Base-by-base conservation (phyloP, 2,329 filamentous ascomycete species). In the Ustilaginoidea virens region DNA sequence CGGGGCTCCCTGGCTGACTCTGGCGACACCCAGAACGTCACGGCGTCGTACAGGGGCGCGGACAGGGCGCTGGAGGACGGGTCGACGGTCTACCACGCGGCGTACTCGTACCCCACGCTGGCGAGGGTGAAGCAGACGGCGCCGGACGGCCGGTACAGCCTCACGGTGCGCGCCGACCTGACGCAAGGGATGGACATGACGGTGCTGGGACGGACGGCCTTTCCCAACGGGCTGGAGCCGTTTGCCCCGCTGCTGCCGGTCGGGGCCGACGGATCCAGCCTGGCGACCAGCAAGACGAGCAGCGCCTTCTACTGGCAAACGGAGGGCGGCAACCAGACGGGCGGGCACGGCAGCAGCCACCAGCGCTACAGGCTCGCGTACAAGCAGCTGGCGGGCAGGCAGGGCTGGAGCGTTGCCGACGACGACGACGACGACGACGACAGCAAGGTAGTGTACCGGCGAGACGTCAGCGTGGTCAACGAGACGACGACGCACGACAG, bases 201-300 rank as follows among this genome's bases (percentile, higher is more conserved):
- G 12, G 43, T 60, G 2, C 32, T 38, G 1, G 62, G 62, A 7
- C 39, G 43, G 5, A 41, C 53, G 5, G 55, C 61, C 5, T 63
- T 79, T 28, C 67, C 74, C 1, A 69, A 62, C 0, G 71, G 70
- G 2, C 50, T 77, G 3, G 68, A 77, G 37, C 66, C 63, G 0
- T 75, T 76, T 37, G n/a, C 39, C 32, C 11, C 21, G 51, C 15
- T 33, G 48, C 4, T 26, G 53, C 31, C 23, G 43, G 17, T 36
- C 15, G 17, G 19, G 22, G 14, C 46, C 35, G 30, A 26, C 25
- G 29, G 49, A 39, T 18, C 46, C 7, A 37, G 36, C 3, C 42
- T 71, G 7, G 45, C 42, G 2, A 78, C 72, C 1, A 59, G 45
- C 23, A 66, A 74, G 36, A 65, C 68, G 22, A 73, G 72, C 18